Evolutionary conservation across 2,329 filamentous ascomycete genomes (phyloP), one percentile per base, ranked within the genome.

Genomic region (Talaromyces funiculosus): DNA sequence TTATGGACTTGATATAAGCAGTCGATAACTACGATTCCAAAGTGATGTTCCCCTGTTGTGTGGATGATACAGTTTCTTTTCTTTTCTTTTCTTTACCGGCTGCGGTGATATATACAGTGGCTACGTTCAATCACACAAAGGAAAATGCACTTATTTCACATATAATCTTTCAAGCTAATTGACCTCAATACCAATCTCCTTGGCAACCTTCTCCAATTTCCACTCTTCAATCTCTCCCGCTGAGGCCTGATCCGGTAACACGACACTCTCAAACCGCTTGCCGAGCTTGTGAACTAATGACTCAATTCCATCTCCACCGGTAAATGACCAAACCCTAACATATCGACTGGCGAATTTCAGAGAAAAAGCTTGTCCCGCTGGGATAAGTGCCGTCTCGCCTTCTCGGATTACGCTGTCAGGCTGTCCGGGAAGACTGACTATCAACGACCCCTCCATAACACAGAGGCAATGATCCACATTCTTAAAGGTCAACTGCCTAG

Each of bases 281-380:
- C 78, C 79, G 1, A 75, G 71, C 9, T 66, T 65, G 18, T 76
- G 73, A 1, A 81, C 69, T 53, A 83, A 59, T 45, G 77, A 69
- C 64, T 82, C 80, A 2, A 84, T 73, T 0, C 82, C 81, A 45
- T 71, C 70, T 0, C 81, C 82, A 62, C 80, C 80, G 0, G 79
- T 77, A 60, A 82, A 83, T 0, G 74, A 75, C 63, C 78, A 78
- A 6, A 78, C 71, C 24, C 79, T 74, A 3, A 81, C 80, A 66
- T 76, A 83, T 42, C 75, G 72, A 59, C 77, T 81, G 10, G 67
- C 74, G 64, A 81, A 80, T 1, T 71, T 72, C 0, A 83, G 65
- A 0, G 70, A 69, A 12, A 45, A 45, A 16, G 42, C 20, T 16
- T 45, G 42, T 26, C 42, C 42, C 0, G 42, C 42, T 12, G 42